Conservation (phyloP, 2,329 filamentous ascomycete genomes). For the Monilinia vaccinii-corymbosi region DNA sequence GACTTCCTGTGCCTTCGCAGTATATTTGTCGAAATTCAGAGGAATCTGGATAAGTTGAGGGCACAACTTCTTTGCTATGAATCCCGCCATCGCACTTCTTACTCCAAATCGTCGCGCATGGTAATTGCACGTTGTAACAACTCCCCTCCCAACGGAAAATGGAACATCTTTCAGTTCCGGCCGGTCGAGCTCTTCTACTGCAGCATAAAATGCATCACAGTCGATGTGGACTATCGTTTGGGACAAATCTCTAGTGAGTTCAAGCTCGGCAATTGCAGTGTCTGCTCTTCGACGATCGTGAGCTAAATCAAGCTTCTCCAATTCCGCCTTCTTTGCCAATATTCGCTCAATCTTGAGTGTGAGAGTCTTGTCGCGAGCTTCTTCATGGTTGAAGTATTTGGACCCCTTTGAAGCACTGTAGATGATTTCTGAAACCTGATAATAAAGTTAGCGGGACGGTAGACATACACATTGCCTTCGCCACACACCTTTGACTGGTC, state of each 20-base stretch:
- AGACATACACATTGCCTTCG: conserved; percentile 6
- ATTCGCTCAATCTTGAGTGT: conserved; percentile 82
- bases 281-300: conserved; percentile 69
- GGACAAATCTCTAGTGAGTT: conserved; percentile 67
- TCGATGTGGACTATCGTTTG: conserved; percentile 88
- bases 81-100: conserved; percentile 89
- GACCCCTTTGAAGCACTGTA: conserved; percentile 95
- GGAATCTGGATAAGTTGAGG: conserved; percentile 75
- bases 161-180: conserved; percentile 80
- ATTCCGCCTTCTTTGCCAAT: conserved; percentile 60
- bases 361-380: conserved; percentile 68
- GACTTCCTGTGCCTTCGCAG: conserved; percentile 79
- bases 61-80: conserved; percentile 90
- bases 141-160: conserved; percentile 74
- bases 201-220: conserved; percentile 95
- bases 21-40: conserved; percentile 85
- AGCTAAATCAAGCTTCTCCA: conserved; percentile 68
- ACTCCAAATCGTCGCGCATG: conserved; percentile 82
- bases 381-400: conserved; percentile 91
- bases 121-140: conserved; percentile 71
- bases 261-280: conserved; percentile 70
- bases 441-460: conserved; percentile 7
- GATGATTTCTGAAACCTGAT: conserved; percentile 83
- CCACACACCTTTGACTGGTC: conserved; percentile 68
- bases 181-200: conserved; percentile 76